Evolutionary conservation across 2,329 filamentous ascomycete species (phyloP).

Genomic region (Neurospora sp.): DNA sequence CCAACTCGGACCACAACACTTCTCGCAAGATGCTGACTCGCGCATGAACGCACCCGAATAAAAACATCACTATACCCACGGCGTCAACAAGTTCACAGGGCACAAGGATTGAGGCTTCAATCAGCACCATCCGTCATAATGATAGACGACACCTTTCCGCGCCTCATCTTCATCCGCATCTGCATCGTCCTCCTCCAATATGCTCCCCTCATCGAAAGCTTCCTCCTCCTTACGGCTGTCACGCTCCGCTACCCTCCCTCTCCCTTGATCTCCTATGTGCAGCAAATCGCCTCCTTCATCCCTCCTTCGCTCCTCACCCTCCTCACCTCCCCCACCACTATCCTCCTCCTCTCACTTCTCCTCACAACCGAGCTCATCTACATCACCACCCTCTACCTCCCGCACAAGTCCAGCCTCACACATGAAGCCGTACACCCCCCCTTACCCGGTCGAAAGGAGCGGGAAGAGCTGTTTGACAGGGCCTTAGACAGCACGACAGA

Average conservation of each 20-base stretch:
- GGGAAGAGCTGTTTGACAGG: conserved; percentile 44
- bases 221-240: conserved; percentile 19
- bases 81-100: neutral
- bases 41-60: neutral
- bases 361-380: conserved; percentile 32
- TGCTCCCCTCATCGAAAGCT: conserved; percentile 28
- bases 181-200: conserved; percentile 34
- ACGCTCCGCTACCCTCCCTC: neutral
- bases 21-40: neutral
- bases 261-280: neutral
- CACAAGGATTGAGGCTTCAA: neutral
- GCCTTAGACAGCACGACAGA: conserved; percentile 46
- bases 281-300: neutral
- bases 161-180: conserved; percentile 35
- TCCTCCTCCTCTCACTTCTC: conserved; percentile 19
- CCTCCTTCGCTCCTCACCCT: conserved; percentile 8
- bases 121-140: conserved; percentile 14
- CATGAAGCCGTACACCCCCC: conserved; percentile 27
- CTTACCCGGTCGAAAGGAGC: conserved; percentile 31
- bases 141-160: conserved; percentile 27
- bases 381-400: conserved; percentile 31
- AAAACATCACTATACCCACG: neutral
- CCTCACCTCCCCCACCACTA: conserved; percentile 2
- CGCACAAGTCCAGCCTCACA: conserved; percentile 33
- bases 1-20: neutral